These are phyloP conservation scores for Spergularia marina DNA, from an alignment of 148 eudicot genomes.

Conservation along the genomic window DNA sequence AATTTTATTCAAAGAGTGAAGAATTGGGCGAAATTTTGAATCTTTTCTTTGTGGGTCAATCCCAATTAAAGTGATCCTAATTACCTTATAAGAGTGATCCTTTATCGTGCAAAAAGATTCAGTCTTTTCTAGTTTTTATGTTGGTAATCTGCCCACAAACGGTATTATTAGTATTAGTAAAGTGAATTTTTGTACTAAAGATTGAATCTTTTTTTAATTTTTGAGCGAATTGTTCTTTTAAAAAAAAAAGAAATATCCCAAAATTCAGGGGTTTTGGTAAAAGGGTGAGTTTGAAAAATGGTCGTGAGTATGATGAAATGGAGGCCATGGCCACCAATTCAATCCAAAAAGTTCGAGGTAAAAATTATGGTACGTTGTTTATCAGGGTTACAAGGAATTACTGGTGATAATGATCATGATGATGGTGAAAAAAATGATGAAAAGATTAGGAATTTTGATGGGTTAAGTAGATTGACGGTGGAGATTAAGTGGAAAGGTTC, in stretches of 20 bases:
- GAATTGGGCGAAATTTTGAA: neutral
- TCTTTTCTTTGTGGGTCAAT: neutral
- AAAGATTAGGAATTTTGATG: slow-evolving; percentile 8
- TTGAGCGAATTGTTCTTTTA: neutral
- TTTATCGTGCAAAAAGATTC: too few species aligned
- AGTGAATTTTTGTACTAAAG: neutral
- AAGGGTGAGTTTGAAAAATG: slow-evolving; percentile 16
- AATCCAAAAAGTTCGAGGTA: slow-evolving; percentile 49
- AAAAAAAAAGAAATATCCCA: neutral
- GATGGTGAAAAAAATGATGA: slow-evolving; percentile 15
- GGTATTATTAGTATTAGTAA: too few species aligned
- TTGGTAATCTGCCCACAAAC: too few species aligned
- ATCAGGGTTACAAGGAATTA: slow-evolving; percentile 31
- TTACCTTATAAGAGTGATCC: neutral
- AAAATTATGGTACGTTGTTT: slow-evolving; percentile 39
- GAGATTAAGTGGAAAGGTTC: slow-evolving; percentile 78
- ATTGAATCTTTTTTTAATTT: neutral
- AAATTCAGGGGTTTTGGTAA: neutral
- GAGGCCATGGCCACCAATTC: slow-evolving; percentile 57
- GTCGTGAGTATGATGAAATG: slow-evolving; percentile 74
- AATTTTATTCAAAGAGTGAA: neutral
- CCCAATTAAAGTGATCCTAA: neutral
- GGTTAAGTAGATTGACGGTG: slow-evolving; percentile 36
- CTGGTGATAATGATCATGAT: neutral
- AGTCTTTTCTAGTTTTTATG: too few species aligned